Conservation (phyloP, 2,329 filamentous ascomycete genomes). For the Torrubiellomyces zombiae region DNA sequence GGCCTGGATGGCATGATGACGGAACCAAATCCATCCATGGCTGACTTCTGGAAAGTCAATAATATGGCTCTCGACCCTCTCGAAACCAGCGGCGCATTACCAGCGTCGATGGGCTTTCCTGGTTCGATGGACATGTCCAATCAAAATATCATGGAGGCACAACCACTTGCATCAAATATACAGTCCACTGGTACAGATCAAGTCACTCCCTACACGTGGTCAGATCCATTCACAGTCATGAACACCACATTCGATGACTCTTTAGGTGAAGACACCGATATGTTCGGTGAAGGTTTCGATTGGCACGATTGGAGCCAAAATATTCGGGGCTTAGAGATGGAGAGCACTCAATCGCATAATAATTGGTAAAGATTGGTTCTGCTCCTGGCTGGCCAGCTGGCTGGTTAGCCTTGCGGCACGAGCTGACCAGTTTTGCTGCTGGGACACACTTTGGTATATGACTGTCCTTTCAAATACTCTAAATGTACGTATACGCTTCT, state of each 20-base stretch:
- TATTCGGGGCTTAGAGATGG: conserved; percentile 21
- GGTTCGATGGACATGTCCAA: no score
- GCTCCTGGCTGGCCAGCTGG: no score
- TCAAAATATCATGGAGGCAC: no score
- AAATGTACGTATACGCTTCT: no score
- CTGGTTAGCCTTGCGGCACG: no score
- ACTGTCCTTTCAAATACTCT: no score
- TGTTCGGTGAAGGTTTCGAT: conserved; percentile 26
- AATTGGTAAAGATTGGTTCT: conserved; percentile 10
- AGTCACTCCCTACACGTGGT: conserved; percentile 28
- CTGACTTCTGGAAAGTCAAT: conserved; percentile 15
- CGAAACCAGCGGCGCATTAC: neutral
- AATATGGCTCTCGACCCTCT: neutral
- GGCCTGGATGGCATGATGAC: conserved; percentile 21
- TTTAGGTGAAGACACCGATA: conserved; percentile 18
- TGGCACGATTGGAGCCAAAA: conserved; percentile 32
- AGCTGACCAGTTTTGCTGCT: no score
- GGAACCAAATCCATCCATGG: conserved; percentile 17
- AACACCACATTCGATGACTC: conserved; percentile 13
- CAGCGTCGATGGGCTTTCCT: conserved; percentile 1
- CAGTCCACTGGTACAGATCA: no score
- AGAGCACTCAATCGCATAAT: conserved; percentile 8
- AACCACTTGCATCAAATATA: no score
- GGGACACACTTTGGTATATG: no score
- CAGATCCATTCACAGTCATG: conserved; percentile 14